Base-by-base conservation (phyloP, 2,329 filamentous ascomycete genomes). In the Zalaria sp. region DNA sequence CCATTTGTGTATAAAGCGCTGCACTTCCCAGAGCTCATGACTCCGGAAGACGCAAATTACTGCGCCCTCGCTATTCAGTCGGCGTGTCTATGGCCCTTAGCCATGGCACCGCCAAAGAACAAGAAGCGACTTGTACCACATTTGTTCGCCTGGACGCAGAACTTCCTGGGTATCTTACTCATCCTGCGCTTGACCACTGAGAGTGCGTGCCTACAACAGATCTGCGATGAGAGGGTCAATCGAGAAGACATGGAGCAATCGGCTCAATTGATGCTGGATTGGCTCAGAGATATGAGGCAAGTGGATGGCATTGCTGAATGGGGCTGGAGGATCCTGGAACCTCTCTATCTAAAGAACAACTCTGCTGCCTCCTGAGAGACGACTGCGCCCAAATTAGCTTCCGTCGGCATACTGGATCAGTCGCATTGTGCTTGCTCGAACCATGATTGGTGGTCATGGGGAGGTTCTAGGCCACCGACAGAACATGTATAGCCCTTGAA, bases 71-170 rank as follows among this genome's bases (percentile, higher is more conserved):
- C 75, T 47, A 64, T 79, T 10, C 65, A 71, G 48, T 65, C 71
- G 1, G 70, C 67, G n/a, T 58, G 79, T 9, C 64, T 70, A 43
- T 80, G 76, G 76, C 75, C 76, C 1, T 62, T 79, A 25, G 64
- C 68, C 25, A 67, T 78, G 59, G 69, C 71, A 5, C 75, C 75
- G 0, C 65, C 71, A 1, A 71, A 69, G 46, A 62, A 68, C 41
- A 69, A 69, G 53, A 80, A 79, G 56, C 61, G 75, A 31, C 62
- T 79, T 4, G 59, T 79, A 1, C 75, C 75, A 1, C 69, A 71
- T 43, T 51, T 73, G 1, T 79, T 77, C 51, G 73, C 75, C 41
- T 79, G 75, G 70, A 74, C 73, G 5, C 74, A 79, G 48, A 77
- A 76, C 45, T 64, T 79, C 35, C 63, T 79, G 36, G 71, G 71